Conservation (phyloP, 768 basidiomycete genomes). For the Naganishia onofrii region DNA sequence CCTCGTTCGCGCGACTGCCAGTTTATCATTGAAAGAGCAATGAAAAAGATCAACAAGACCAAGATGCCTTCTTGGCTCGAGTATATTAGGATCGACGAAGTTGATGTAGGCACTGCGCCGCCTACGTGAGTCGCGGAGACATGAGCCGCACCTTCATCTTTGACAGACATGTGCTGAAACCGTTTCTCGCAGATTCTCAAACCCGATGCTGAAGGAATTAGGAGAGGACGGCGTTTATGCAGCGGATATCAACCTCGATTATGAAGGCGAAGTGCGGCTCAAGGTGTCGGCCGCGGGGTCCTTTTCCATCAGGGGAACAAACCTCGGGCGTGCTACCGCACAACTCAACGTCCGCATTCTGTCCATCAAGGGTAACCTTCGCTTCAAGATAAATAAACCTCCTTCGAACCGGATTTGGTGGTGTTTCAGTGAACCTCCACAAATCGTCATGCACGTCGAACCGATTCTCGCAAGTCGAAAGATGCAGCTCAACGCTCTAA, state of each 20-base stretch:
- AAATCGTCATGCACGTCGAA: slow-evolving; percentile 82
- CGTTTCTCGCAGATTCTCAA: slow-evolving; percentile 66
- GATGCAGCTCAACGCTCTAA: slow-evolving; percentile 89
- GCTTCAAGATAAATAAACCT: slow-evolving; percentile 80
- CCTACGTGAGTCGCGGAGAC: slow-evolving; percentile 55
- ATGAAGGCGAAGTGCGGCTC: slow-evolving; percentile 73
- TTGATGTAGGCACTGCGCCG: slow-evolving; percentile 76
- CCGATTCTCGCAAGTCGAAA: slow-evolving; percentile 92
- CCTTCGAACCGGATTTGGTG: slow-evolving; percentile 96
- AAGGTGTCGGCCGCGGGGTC: slow-evolving; percentile 57
- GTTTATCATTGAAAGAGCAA: slow-evolving; percentile 78
- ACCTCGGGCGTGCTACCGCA: slow-evolving; percentile 55
- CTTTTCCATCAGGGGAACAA: slow-evolving; percentile 60
- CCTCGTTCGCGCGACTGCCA: slow-evolving; percentile 38
- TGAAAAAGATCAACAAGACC: slow-evolving; percentile 90
- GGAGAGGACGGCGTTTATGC: slow-evolving; percentile 90
- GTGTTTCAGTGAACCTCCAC: slow-evolving; percentile 77
- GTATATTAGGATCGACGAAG: slow-evolving; percentile 81
- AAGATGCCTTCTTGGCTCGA: slow-evolving; percentile 82
- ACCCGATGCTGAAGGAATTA: slow-evolving; percentile 97
- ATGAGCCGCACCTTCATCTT: background rate
- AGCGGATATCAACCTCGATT: slow-evolving; percentile 72
- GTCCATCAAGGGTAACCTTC: slow-evolving; percentile 84
- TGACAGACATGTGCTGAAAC: background rate
- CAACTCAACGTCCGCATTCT: slow-evolving; percentile 83